Base-by-base conservation (phyloP, 2,329 filamentous ascomycete genomes). In the Gaeumannomyces sp. region DNA sequence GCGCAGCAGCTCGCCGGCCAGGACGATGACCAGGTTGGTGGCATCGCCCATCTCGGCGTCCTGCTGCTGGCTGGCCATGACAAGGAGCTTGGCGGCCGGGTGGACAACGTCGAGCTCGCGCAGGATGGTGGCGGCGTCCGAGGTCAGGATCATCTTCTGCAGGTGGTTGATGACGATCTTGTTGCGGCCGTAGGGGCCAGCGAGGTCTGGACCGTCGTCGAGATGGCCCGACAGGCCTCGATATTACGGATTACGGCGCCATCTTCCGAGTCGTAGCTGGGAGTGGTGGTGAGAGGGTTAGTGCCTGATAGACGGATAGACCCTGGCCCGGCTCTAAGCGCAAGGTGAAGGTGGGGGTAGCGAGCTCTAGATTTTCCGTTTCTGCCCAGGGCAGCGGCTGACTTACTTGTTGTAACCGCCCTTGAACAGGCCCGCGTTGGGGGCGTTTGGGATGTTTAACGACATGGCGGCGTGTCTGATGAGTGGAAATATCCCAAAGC, bases 161-260 rank as follows among this genome's bases (percentile, higher is more conserved):
- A 99, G 85, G 81, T 99, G 96, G 84, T 99, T 99, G 84, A 99
- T 98, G 81, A 99, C 92, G 75, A 99, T 93, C 83, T 99, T 99
- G 85, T 99, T 99, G 79, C 95, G 91, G 74, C 95, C 95, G 79
- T 97, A 97, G 67, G 95, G 95, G 63, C 95, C 50, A 99, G 86
- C 60, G 95, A 98, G 65, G 95, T 98, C 83, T 97, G 93, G 62
- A 99, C 95, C 63, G 95, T 99, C 73, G 91, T 91, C 66, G 95
- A 89, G 78, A 99, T 98, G 70, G 95, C 92, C 70, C 93, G 88
- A 83, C 95, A 99, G 76, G 96, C 95, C 76, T 99, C 96, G 80
- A 99, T 98, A 79, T 99, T 99, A 75, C 95, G 93, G 70, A 98
- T 85, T 71, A 99, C 93, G 71, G 95, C 96, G 76, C 95, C 95